Conservation (phyloP, 768 basidiomycete genomes). For the Podaxis sp. region DNA sequence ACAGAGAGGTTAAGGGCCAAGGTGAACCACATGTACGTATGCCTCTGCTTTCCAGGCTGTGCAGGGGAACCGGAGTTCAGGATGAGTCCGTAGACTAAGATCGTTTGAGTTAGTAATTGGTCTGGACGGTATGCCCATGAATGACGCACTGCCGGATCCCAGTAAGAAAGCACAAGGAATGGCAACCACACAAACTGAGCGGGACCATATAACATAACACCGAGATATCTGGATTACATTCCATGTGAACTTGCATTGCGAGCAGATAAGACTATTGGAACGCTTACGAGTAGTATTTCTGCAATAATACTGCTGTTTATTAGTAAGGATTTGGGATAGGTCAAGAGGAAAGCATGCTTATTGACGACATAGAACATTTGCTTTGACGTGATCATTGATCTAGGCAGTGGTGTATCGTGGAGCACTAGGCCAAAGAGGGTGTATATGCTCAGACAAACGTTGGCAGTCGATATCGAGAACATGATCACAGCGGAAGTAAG, state of each 20-base stretch:
- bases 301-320: constrained; percentile 14
- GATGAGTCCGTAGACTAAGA: not conserved
- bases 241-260: not conserved
- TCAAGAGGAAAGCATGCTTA: constrained; percentile 26
- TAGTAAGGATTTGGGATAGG: not conserved
- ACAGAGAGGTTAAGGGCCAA: constrained; percentile 34
- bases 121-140: not conserved
- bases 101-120: not conserved
- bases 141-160: constrained; percentile 31
- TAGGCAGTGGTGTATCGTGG: constrained; percentile 18
- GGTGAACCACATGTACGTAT: constrained; percentile 34
- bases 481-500: constrained; percentile 31
- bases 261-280: not conserved
- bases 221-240: constrained; percentile 26
- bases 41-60: constrained; percentile 16
- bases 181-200: constrained; percentile 26
- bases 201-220: constrained; percentile 39
- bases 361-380: constrained; percentile 37
- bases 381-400: constrained; percentile 27
- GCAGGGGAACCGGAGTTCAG: constrained; percentile 22
- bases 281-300: constrained; percentile 16
- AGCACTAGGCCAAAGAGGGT: constrained; percentile 26
- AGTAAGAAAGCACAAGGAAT: constrained; percentile 29
- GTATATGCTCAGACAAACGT: constrained; percentile 32
- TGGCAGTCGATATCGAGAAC: constrained; percentile 35